Evolutionary conservation across 2,329 filamentous ascomycete species (phyloP).

Genomic region (Talaromyces sp.): DNA sequence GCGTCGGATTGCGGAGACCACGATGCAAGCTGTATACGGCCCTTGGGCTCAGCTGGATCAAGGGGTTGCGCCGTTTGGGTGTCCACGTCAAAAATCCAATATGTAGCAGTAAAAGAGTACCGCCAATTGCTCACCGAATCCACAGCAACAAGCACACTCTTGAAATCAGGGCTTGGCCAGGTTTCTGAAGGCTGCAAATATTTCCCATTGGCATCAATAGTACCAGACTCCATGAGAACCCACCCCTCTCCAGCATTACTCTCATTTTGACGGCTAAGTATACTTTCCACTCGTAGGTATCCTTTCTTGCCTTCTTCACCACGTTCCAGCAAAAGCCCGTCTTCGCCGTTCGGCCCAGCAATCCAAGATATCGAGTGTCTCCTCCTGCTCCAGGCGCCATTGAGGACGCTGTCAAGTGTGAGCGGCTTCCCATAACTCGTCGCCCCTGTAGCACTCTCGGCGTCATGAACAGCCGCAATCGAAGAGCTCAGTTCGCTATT

Average conservation of each 20-base stretch:
- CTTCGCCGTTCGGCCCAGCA: conserved; percentile 51
- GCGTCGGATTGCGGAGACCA: conserved; percentile 89
- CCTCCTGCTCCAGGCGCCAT: conserved; percentile 37
- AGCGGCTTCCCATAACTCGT: conserved; percentile 41
- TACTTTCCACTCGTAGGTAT: conserved; percentile 83
- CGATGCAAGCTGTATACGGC: conserved; percentile 73
- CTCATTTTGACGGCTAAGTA: conserved; percentile 57
- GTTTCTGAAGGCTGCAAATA: conserved; percentile 58
- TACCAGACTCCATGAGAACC: conserved; percentile 69
- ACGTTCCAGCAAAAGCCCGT: conserved; percentile 79
- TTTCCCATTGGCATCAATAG: conserved; percentile 59
- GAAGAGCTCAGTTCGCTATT: conserved; percentile 30
- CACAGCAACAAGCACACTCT: conserved; percentile 79
- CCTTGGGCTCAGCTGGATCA: conserved; percentile 63
- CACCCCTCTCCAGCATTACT: conserved; percentile 52
- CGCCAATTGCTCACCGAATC: conserved; percentile 75
- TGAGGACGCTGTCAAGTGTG: conserved; percentile 42
- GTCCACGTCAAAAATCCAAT: conserved; percentile 89
- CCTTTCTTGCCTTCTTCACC: conserved; percentile 58
- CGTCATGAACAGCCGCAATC: conserved; percentile 26
- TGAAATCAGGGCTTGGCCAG: conserved; percentile 78
- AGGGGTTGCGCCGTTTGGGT: conserved; percentile 74
- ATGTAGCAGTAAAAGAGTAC: conserved; percentile 79
- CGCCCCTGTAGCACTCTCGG: conserved; percentile 30
- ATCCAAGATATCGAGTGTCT: conserved; percentile 48